Conservation (phyloP, 305 asterid genomes). For the Plantago lanceolata region DNA sequence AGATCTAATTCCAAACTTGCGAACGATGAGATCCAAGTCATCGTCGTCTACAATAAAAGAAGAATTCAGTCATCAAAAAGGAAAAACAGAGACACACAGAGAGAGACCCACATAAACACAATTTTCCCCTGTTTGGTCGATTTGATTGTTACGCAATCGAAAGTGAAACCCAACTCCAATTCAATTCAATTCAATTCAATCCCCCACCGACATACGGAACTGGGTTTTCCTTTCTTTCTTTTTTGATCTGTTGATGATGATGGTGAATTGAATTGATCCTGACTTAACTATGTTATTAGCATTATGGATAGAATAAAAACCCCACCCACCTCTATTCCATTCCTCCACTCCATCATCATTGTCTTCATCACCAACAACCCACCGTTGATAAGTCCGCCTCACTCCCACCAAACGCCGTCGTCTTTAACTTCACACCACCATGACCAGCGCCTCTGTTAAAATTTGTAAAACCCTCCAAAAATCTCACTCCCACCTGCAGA, state of each 20-base stretch:
- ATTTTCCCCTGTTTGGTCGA: neutral
- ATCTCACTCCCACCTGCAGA: conserved; percentile 47
- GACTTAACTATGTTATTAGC: conserved; percentile 13
- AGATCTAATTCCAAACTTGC: neutral
- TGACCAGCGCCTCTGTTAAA: conserved; percentile 34
- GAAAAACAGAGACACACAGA: neutral
- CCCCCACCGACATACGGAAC: neutral
- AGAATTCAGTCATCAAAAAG: neutral
- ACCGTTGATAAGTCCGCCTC: conserved; percentile 32
- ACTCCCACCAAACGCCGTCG: conserved; percentile 35
- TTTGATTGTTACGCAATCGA: neutral
- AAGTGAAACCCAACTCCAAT: neutral
- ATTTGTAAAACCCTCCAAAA: conserved; percentile 41
- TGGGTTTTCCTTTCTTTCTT: too few relatives aligned
- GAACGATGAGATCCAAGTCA: neutral
- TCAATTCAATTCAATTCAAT: neutral
- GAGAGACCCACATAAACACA: neutral
- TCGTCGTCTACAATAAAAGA: neutral
- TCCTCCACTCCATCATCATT: neutral
- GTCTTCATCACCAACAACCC: conserved; percentile 12
- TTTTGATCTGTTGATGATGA: too few relatives aligned
- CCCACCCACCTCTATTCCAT: conserved; percentile 10
- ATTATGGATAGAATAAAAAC: conserved; percentile 24
- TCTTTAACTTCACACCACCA: conserved; percentile 36
- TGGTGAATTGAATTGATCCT: neutral